Evolutionary conservation across 768 basidiomycete species (phyloP), one percentile per base, ranked within the genome.

Genomic region (Pleurotus citrinopileatus): DNA sequence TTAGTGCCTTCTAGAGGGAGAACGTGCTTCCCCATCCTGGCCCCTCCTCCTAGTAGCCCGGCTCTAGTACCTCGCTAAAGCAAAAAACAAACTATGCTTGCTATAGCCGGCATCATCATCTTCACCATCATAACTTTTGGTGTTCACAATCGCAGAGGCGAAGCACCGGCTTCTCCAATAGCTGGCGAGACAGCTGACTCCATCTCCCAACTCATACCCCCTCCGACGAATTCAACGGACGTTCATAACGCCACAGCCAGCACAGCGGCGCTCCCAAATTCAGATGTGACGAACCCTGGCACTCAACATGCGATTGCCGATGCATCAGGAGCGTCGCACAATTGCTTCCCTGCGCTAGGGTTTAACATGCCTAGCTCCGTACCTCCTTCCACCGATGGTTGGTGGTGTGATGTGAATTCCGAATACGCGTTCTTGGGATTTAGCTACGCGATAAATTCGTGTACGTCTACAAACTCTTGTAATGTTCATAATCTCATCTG

Each of bases 381-480:
- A 7, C 85, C 86, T 0, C 53, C 64, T 1, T 76, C 77, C 1
- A 53, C 73, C 29, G 67, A 69, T 8, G 70, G 73, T 48, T 86
- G 84, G 84, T 86, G 87, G 89, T 91, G 89, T 63, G 64, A 78
- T 53, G 63, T 69, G 32, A 67, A 70, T 52, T 81, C 78, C 0
- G 89, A 91, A 63, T 89, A 88, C 59, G 89, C 80, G 0, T 91
- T 91, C 63, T 67, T 90, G 46, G 89, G 87, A 0, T 86, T 91
- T 67, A 86, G 86, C 64, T 91, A 91, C 59, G 87, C 87, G 61
- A 74, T 90, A 20, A 79, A 83, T 37, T 74, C 70, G 9, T 89
- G 87, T 86, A 59, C 45, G 80, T 65, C 20, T 43, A 29, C 63
- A 10, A 26, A 23, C 40, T 3, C 22, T 38, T 17, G 19, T 2